Percentiles rank a stretch among this genome's conserved stretches.
These are phyloP conservation scores for Neurospora sp. DNA, from an alignment of 495 filamentous ascomycete genomes.

Conservation along the genomic window DNA sequence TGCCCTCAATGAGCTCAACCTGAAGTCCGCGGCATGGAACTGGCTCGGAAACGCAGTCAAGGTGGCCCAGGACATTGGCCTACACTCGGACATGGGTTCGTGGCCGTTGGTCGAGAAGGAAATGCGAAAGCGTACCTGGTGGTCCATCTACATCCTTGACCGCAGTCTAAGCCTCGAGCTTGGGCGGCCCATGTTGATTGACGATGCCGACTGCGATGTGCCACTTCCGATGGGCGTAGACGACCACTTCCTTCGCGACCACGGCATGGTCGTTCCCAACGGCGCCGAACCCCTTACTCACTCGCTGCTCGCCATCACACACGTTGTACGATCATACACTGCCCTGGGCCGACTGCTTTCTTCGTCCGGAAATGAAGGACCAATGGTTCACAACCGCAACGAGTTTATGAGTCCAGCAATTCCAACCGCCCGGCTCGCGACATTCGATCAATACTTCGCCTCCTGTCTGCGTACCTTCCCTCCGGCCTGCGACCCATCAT, in stretches of 20 bases:
- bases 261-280: constrained; percentile 43
- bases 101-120: constrained; percentile 76
- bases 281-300: constrained; percentile 43
- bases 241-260: constrained; percentile 66
- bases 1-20: constrained; percentile 77
- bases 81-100: constrained; percentile 67
- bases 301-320: constrained; percentile 67
- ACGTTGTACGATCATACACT: constrained; percentile 73
- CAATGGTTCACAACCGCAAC: not conserved
- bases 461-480: constrained; percentile 68
- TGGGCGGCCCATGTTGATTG: constrained; percentile 73
- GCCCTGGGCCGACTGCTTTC: constrained; percentile 67
- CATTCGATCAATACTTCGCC: constrained; percentile 74
- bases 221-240: constrained; percentile 70
- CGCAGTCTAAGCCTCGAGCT: constrained; percentile 72
- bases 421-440: constrained; percentile 56
- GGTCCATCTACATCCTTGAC: constrained; percentile 88
- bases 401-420: constrained; percentile 34
- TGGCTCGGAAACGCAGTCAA: constrained; percentile 82
- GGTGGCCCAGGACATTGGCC: constrained; percentile 78
- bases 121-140: constrained; percentile 85
- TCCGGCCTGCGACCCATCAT: constrained; percentile 53
- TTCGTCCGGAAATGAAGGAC: constrained; percentile 22
- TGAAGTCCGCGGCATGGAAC: constrained; percentile 80
- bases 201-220: constrained; percentile 84